Evolutionary conservation across 495 filamentous ascomycete species (phyloP), one percentile per base, ranked within the genome.

Genomic region (Hypoxylon trugodes): DNA sequence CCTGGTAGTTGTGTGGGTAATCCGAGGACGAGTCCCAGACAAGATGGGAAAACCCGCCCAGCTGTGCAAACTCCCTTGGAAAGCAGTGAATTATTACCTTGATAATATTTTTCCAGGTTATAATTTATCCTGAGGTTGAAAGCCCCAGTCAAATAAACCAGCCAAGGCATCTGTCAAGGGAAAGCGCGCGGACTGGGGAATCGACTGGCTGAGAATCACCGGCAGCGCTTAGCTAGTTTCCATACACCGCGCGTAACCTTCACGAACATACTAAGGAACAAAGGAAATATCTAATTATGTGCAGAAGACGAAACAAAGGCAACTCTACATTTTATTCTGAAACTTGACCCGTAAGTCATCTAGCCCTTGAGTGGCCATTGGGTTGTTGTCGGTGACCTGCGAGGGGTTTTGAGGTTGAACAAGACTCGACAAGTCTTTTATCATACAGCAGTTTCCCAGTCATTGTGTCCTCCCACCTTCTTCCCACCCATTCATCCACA

Each of bases 181-280:
- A 62, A 33, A 38, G 52, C 58, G 58, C 51, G 64, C 57, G 43
- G 33, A 48, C 47, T 53, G 28, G 32, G 16, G 13, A 54, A 67
- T 62, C 58, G 52, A 62, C 58, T 67, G 64, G 64, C 64, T 59
- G 35, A 43, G 46, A 59, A 51, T 67, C 38, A 62, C 22, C 58
- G 58, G 38, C 45, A 49, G 64, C 64, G 64, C 64, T 67, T 67
- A 67, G 48, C 57, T 57, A 54, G 48, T 2, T n/a, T 58, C 40
- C 42, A 19, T 49, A 58, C 37, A 61, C 58, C 64, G 64, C 64
- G 64, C 64, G 64, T 67, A 67, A 67, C 53, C 26, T 62, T 52
- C 51, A 53, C 38, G 57, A 66, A 66, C 41, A 30, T 47, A 26
- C 49, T 38, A 33, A 56, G 46, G 49, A 16, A 25, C 53, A 58